Base-by-base conservation (phyloP, 1,139 yeast genomes). In the Zygosaccharomyces pseudobailii region DNA sequence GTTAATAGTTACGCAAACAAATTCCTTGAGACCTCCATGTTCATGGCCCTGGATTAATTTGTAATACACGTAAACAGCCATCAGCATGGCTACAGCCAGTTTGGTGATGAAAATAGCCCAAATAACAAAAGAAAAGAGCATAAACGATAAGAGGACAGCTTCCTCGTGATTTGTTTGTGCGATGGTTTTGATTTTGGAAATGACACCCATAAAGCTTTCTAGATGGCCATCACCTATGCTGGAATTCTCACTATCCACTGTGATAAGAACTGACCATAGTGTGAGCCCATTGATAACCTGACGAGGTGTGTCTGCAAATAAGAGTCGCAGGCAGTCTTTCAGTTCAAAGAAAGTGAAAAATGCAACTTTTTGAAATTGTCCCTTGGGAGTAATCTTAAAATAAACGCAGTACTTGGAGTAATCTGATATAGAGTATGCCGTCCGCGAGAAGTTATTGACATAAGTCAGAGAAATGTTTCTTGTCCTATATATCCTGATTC, bases 251-350 rank as follows among this genome's bases (percentile, higher is more conserved):
- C 73, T 60, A 28, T 28, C 24, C 22, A 53, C 55, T 4, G 65
- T 55, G 6, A 62, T 51, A 41, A 78, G 65, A 19, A 79, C 79
- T 3, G 79, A 74, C 60, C 83, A 73, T 32, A 85, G 67, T 0
- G 96, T 87, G 55, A 86, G 69, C 24, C 89, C 85, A 62, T 88
- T 88, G 56, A 88, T 78, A 3, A 84, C 84, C 67, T 88, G 96
- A 65, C 96, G 77, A n/a, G 96, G 96, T 5, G 90, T 76, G 57
- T 88, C 96, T 0, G 95, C 90, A 39, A 86, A 70, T 19, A 85
- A 56, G 31, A 86, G 72, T 49, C 79, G 79, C 13, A 82, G 63
- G 62, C 92, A 87, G 42, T 78, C 76, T 54, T 82, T 81, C 47
- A 87, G 67, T 49, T 87, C 84, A 58, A 79, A 79, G 64, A 80